Base-by-base conservation (phyloP, 169 alveolate species). In the Theileria equi region DNA sequence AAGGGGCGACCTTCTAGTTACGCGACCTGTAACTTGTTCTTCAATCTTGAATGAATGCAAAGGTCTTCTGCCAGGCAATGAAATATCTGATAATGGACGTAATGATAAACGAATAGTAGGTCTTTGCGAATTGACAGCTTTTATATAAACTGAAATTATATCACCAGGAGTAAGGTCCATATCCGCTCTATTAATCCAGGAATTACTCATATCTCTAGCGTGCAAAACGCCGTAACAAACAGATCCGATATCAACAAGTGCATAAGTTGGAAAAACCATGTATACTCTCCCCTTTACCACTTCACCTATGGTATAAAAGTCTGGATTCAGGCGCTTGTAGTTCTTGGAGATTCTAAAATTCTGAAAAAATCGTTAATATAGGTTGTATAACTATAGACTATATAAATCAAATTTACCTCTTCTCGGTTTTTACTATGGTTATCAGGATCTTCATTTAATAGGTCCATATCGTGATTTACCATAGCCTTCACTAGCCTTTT, bases 121-220 rank as follows among this genome's bases (percentile, higher is more conserved):
- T 19, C 29, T 47, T 25, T 66, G 60, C n/a, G 28, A 45, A 32
- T 74, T 72, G 1, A 74, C 66, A 6, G 72, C 47, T 40, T 63
- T 74, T 31, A 74, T 71, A 23, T 48, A 49, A 23, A 74, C 84
- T 34, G 36, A 43, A 16, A 64, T 40, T 13, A 65, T 80, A 1
- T 64, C 80, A 2, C 71, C 71, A 21, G 80, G 65, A 7, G 40
- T 26, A 6, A 64, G 25, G 16, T 71, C 57, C 60, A 49, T 65
- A 43, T 74, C 79, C 35, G 66, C 84, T 11, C 80, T 62, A 59
- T 74, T 72, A 8, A 74, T 64, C 84, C 84, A 74, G 10, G 73
- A 78, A 58, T 64, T 65, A 26, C 80, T 64, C 68, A 74, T 62
- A 26, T 74, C 84, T 29, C 84, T 47, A 0, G 84, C 84, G 54